Evolutionary conservation across 495 filamentous ascomycete genomes (phyloP), one percentile per base, ranked within the genome.

Genomic region (Cenococcum geophilum): DNA sequence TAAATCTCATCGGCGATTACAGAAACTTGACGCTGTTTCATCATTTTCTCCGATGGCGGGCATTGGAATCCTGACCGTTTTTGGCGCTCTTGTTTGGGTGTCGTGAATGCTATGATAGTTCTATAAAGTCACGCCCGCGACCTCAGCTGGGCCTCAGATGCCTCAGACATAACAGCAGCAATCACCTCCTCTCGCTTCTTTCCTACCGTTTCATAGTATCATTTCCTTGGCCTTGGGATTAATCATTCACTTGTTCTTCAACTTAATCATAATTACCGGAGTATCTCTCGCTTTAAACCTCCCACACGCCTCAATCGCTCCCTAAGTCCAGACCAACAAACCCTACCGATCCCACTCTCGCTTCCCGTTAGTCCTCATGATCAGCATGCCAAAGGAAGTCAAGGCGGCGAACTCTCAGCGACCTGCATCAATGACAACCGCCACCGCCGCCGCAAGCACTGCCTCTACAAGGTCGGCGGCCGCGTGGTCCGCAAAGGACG

Each of bases 401-500:
- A 66, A 60, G 42, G 18, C 62, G 23, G 2, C 66, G 1, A n/a
- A 57, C 12, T 55, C 65, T 37, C 55, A 62, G 27, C 60, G 64
- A 25, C 55, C 34, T 52, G 55, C 60, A 37, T 62, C 68, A n/a
- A 37, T 37, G 10, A 48, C 52, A 18, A 25, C 50, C 36, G 34
- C 49, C 45, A 51, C 61, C 22, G 50, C 63, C 32, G 63, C 58
- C 5, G 65, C 68, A n/a, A n/a, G n/a, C 40, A 58, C 57, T n/a
- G 64, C 51, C 16, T 40, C 53, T n/a, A 47, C 63, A 9, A 60
- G 67, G 23, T 56, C 57, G 51, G 55, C 67, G 10, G 68, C 73
- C 12, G 72, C 73, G 35, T 91, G 87, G 87, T 79, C 80, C 23
- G 73, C 78, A 14, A 75, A 80, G 35, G 85, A 88, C 57, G 87